These are phyloP conservation scores for Jamesozyma gamospora DNA, from an alignment of 805 yeast genomes.

Conservation along the genomic window DNA sequence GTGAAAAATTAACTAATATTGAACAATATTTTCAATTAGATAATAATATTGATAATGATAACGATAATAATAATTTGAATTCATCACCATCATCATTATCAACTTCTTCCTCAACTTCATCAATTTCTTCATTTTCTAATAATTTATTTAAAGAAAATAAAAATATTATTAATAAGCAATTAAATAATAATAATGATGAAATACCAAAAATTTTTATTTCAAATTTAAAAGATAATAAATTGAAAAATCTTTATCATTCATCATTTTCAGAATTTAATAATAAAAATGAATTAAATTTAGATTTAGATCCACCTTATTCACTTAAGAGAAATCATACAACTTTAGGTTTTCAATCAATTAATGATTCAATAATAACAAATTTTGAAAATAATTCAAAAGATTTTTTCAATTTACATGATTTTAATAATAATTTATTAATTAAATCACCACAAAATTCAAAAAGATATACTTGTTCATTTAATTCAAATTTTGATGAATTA, in stretches of 20 bases:
- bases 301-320: slow-evolving; percentile 9
- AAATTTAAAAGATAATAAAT: background rate
- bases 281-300: too few species aligned
- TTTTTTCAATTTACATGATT: background rate
- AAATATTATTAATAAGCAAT: too few species aligned
- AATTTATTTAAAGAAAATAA: too few species aligned
- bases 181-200: background rate
- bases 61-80: too few species aligned
- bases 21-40: slow-evolving; percentile 8
- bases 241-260: too few species aligned
- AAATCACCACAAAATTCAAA: slow-evolving; percentile 19
- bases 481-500: slow-evolving; percentile 25
- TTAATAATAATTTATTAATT: background rate
- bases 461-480: slow-evolving; percentile 27
- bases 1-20: slow-evolving; percentile 12
- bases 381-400: background rate
- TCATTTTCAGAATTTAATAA: too few species aligned
- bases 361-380: background rate
- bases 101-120: too few species aligned
- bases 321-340: slow-evolving; percentile 13
- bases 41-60: background rate
- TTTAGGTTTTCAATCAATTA: slow-evolving; percentile 7
- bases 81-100: too few species aligned
- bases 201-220: background rate
- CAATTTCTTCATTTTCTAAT: too few species aligned